Percentiles rank a stretch among this genome's conserved stretches.
phyloP scores from a whole-genome alignment of 2,329 filamentous ascomycete genomes.

The Simplicillium sp. region DNA sequence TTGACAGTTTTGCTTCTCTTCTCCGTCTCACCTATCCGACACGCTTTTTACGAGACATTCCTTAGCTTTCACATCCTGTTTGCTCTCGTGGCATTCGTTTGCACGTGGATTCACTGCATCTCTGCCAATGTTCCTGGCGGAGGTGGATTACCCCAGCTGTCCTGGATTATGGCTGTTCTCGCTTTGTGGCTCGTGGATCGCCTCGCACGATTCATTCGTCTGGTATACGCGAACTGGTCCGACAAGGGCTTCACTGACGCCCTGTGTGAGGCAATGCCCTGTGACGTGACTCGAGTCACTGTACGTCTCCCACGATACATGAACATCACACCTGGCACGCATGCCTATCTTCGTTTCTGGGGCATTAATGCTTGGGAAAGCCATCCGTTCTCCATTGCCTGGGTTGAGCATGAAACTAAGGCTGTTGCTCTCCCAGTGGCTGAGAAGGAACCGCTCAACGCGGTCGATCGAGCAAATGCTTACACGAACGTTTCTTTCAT shows the following conservation, averaged over 20 bases:
- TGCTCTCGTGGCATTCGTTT: conserved; percentile 56
- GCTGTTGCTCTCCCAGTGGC: conserved; percentile 26
- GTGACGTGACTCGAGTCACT: conserved; percentile 61
- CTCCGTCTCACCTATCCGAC: conserved; percentile 71
- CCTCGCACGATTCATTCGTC: conserved; percentile 48
- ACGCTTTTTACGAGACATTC: conserved; percentile 97
- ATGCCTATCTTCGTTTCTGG: conserved; percentile 65
- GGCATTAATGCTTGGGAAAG: conserved; percentile 59
- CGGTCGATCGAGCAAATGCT: conserved; percentile 29
- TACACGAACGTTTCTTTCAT: conserved; percentile 64
- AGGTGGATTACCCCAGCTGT: conserved; percentile 50
- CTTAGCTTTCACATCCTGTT: conserved; percentile 76
- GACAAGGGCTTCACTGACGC: conserved; percentile 51
- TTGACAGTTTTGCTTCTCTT: conserved; percentile 59
- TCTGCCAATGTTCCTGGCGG: conserved; percentile 54
- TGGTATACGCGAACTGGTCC: conserved; percentile 59
- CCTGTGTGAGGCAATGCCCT: conserved; percentile 56
- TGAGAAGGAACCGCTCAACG: conserved; percentile 29
- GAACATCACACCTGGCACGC: conserved; percentile 59
- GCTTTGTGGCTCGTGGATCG: conserved; percentile 71
- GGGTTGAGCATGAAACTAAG: conserved; percentile 49
- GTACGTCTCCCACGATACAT: conserved; percentile 59
- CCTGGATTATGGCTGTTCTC: conserved; percentile 67
- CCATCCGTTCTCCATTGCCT: conserved; percentile 72
- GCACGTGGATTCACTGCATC: conserved; percentile 71